phyloP scores from a whole-genome alignment of 2,329 filamentous ascomycete genomes.

The Sclerotinia glacialis region DNA sequence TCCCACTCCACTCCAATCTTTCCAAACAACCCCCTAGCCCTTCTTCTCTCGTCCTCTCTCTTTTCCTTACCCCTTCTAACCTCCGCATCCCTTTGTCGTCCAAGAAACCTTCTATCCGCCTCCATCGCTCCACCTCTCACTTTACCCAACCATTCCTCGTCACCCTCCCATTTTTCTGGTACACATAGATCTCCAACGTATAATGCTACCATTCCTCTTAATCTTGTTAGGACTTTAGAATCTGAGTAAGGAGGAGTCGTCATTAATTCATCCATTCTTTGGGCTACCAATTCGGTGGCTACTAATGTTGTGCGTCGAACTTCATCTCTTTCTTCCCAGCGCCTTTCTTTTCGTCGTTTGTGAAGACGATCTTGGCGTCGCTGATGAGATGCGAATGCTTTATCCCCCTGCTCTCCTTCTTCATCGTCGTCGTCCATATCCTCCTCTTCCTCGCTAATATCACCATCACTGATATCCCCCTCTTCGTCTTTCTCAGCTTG shows the following conservation, averaged over 20 bases:
- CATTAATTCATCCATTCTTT: slow-evolving; percentile 69
- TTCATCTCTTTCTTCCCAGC: slow-evolving; percentile 36
- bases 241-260: slow-evolving; percentile 67
- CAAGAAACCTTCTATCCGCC: slow-evolving; percentile 29
- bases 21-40: slow-evolving; percentile 43
- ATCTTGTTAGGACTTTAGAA: slow-evolving; percentile 61
- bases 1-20: slow-evolving; percentile 38
- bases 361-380: slow-evolving; percentile 24
- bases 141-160: slow-evolving; percentile 26
- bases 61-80: slow-evolving; percentile 30
- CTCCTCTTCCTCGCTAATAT: slow-evolving; percentile 24
- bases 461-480: slow-evolving; percentile 28
- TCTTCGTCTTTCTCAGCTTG: slow-evolving; percentile 35
- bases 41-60: slow-evolving; percentile 39
- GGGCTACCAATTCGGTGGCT: slow-evolving; percentile 60
- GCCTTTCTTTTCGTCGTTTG: slow-evolving; percentile 28
- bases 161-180: slow-evolving; percentile 37
- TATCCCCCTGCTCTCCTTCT: slow-evolving; percentile 27
- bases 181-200: slow-evolving; percentile 70
- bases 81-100: slow-evolving; percentile 29
- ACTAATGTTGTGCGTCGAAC: slow-evolving; percentile 32
- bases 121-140: slow-evolving; percentile 18
- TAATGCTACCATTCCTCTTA: slow-evolving; percentile 71
- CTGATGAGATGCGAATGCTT: slow-evolving; percentile 29
- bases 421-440: slow-evolving; percentile 24